phyloP scores from a whole-genome alignment of 225 moss, liverwort and hornwort species.

The Thuidium tamariscinum region DNA sequence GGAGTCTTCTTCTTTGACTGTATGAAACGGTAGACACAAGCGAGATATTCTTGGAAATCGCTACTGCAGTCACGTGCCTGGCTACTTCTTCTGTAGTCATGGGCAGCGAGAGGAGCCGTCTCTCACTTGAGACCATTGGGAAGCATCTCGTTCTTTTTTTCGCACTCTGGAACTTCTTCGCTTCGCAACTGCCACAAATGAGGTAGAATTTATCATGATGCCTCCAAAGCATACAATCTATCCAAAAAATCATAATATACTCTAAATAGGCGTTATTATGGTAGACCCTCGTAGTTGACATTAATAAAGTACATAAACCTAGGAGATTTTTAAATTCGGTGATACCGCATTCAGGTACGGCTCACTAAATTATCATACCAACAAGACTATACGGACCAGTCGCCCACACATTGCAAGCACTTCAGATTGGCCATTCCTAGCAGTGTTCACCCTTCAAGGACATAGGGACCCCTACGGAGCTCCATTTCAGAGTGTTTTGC shows the following conservation, averaged over 20 bases:
- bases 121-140: neutral
- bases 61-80: slow-evolving; percentile 2
- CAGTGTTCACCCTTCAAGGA: neutral
- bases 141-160: slow-evolving; percentile 22
- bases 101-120: neutral
- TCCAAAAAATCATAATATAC: neutral
- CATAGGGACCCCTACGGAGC: neutral
- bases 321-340: neutral
- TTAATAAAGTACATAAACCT: neutral
- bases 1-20: neutral
- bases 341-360: neutral
- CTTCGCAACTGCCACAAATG: slow-evolving; percentile 39
- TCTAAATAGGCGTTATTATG: neutral
- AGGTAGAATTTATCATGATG: neutral
- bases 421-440: neutral
- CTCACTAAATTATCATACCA: neutral
- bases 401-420: neutral
- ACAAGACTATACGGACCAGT: neutral
- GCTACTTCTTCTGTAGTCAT: neutral
- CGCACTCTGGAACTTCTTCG: slow-evolving; percentile 43
- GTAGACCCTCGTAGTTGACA: neutral
- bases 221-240: neutral
- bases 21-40: neutral
- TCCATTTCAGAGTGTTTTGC: neutral
- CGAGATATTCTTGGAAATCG: neutral